Evolutionary conservation across 768 basidiomycete species (phyloP).

Genomic region (Strobilomyces echinocephalus): DNA sequence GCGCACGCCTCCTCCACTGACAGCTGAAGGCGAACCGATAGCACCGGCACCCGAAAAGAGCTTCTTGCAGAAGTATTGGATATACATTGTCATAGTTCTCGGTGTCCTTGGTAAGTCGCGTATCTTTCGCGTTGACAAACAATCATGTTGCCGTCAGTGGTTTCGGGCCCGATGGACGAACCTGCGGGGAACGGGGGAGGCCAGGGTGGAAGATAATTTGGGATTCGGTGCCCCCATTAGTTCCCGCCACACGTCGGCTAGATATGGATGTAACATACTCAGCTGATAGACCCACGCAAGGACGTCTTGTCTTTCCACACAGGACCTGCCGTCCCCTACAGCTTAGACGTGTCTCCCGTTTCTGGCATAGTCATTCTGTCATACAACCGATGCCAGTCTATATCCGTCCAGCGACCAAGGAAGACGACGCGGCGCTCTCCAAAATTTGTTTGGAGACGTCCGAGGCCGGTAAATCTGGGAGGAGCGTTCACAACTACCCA

Average conservation of each 20-base stretch:
- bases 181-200: constrained; percentile 17
- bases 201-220: constrained; percentile 23
- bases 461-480: constrained; percentile 65
- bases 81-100: constrained; percentile 63
- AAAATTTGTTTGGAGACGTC: constrained; percentile 72
- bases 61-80: constrained; percentile 89
- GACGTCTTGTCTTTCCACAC: neutral
- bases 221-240: neutral
- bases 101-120: constrained; percentile 52
- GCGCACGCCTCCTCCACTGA: constrained; percentile 61
- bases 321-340: neutral
- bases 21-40: constrained; percentile 60
- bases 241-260: constrained; percentile 10
- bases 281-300: constrained; percentile 1
- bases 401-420: constrained; percentile 53
- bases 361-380: neutral
- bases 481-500: constrained; percentile 51
- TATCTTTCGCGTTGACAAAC: neutral
- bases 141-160: constrained; percentile 12
- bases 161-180: constrained; percentile 30
- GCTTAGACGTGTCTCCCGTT: no score
- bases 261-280: constrained; percentile 16
- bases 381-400: constrained; percentile 31
- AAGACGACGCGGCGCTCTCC: constrained; percentile 56
- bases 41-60: constrained; percentile 62